Base-by-base conservation (phyloP, 805 yeast species). In the Ogataea paraovalis region DNA sequence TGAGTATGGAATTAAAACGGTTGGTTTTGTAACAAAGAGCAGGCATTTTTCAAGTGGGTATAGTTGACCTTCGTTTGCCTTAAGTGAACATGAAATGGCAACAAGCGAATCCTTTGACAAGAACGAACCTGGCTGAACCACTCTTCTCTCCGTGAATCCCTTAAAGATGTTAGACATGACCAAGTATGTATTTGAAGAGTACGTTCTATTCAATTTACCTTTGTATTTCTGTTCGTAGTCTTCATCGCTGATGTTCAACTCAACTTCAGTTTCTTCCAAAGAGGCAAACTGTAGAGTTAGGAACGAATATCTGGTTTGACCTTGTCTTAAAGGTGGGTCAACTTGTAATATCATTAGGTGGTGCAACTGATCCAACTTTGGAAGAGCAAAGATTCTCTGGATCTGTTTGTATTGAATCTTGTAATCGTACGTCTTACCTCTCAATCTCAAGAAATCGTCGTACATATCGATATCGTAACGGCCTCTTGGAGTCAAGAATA, bases 381-480 rank as follows among this genome's bases (percentile, higher is more conserved):
- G 99, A 55, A 94, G 75, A 13, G 96, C 82, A 58, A 94, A 92
- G 33, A 94, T 82, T 60, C 97, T 78, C 67, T 90, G 96, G 52
- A 94, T 83, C 63, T 90, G 94, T 60, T 83, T 78, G 68, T 87
- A 92, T 65, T 87, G 96, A 50, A 94, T 79, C 70, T 92, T 94
- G 75, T 94, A 95, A 66, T 94, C 99, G 70, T 94, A 94, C 2
- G 98, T 94, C 69, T 92, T 94, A 65, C 99, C 99, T 60, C 99
- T 82, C 44, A 94, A 76, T 63, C 98, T 82, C 68, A 94, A 79
- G 44, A 94, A 86, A 27, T 80, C 79, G 32, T 87, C 83, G 68
- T 87, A 94, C 83, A 94, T 85, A 67, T 92, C 97, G 58, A 94
- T 86, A 66, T 94, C 98, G 66, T 91, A 94, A 68, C 99, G 92